phyloP scores from a whole-genome alignment of 1,139 yeast genomes.

The Pichia cactophila region DNA sequence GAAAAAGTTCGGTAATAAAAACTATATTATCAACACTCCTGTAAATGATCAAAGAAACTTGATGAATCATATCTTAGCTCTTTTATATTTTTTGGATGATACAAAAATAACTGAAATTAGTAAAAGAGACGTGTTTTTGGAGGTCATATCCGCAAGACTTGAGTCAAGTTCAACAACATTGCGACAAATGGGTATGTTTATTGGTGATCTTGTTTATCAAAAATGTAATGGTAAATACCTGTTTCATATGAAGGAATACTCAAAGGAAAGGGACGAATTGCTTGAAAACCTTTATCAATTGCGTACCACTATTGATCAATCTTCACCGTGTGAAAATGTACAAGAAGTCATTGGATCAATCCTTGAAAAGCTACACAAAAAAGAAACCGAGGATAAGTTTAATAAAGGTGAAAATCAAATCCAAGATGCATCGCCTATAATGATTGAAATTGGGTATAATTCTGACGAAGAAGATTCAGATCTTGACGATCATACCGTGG shows the following conservation, averaged over 20 bases:
- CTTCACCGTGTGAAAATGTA: neutral
- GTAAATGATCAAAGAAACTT: slow-evolving; percentile 4
- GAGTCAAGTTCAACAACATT: slow-evolving; percentile 21
- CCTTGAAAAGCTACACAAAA: neutral
- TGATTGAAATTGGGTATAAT: slow-evolving; percentile 15
- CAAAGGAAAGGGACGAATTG: slow-evolving; percentile 1
- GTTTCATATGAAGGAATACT: slow-evolving; percentile 21
- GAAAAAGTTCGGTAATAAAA: slow-evolving; percentile 11
- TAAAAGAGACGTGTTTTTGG: slow-evolving; percentile 15
- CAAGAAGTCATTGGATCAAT: neutral
- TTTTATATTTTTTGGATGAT: slow-evolving; percentile 15
- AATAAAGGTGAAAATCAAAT: neutral
- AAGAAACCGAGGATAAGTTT: neutral
- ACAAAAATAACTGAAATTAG: neutral
- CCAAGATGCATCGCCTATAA: slow-evolving; percentile 4
- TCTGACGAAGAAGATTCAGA: slow-evolving; percentile 43
- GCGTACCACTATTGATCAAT: neutral
- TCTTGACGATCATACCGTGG: slow-evolving; percentile 37
- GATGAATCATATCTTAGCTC: slow-evolving; percentile 10
- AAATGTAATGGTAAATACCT: slow-evolving; percentile 18
- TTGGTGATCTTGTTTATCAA: slow-evolving; percentile 24
- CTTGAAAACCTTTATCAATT: slow-evolving; percentile 3
- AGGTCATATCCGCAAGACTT: slow-evolving; percentile 23
- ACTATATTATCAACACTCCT: slow-evolving; percentile 8
- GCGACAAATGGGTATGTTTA: slow-evolving; percentile 26